Evolutionary conservation across 176 grass and related monocot genomes (phyloP), one percentile per base, ranked within the genome.

Genomic region (Phyllostachys edulis): DNA sequence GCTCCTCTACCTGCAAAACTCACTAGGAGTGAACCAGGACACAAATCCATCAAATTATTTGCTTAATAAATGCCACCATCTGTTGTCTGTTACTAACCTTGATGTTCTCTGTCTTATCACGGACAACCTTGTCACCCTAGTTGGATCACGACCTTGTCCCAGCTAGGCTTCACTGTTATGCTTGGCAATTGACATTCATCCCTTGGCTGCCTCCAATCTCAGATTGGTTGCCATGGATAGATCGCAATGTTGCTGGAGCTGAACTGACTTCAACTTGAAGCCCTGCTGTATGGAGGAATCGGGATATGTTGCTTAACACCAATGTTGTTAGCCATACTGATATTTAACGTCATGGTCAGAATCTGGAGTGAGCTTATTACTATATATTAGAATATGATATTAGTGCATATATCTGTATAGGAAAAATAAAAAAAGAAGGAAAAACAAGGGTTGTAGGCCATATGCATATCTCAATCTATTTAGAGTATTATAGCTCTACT

Each of bases 1-100:
- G 24, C 12, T 45, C 57, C 5, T 24, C 68, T 64, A 73, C 47
- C 26, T 79, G 74, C 66, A 74, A 88, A 78, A 47, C 5, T 67
- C 3, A 13, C 69, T 20, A 29, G 15, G 29, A 34, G 24, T 55
- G 40, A 26, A 18, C 36, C n/a, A 67, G 20, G 21, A 54, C 71
- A 23, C 50, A 36, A 50, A 54, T 74, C 24, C n/a, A 51, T 66
- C n/a, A 61, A 27, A 57, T 60, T 68, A 40, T n/a, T 61, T 29
- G 7, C 26, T 76, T 69, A 21, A 76, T 69, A 7, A 11, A 32
- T 63, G 67, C 29, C 20, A 46, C 69, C 37, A 75, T 75, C 26
- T 57, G 42, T 52, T 66, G 5, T 23, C 15, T 27, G 27, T 18
- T 61, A 65, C 44, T 54, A 55, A 16, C 21, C 11, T 67, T 36